These are phyloP conservation scores for Arbutus unedo DNA, from an alignment of 148 eudicot species.

Conservation along the genomic window DNA sequence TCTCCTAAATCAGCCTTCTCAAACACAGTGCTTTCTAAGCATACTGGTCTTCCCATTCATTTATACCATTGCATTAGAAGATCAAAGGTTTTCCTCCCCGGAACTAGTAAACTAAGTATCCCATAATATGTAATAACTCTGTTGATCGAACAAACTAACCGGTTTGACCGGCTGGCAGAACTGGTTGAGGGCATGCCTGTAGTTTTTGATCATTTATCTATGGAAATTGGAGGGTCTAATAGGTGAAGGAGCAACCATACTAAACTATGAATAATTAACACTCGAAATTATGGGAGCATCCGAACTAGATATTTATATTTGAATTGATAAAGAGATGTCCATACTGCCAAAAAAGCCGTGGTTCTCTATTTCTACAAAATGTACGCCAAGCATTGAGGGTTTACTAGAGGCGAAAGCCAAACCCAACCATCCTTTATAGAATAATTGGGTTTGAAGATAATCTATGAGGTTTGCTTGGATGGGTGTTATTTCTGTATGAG, in stretches of 20 bases:
- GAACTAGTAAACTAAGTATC: neutral
- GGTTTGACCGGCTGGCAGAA: neutral
- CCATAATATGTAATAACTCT: neutral
- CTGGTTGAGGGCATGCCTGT: neutral
- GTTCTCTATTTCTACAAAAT: neutral
- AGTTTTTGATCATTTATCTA: neutral
- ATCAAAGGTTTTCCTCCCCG: neutral
- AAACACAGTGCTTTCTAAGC: neutral
- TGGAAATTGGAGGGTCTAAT: neutral
- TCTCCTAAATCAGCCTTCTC: neutral
- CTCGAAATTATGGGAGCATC: too few relatives aligned
- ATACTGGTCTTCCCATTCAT: neutral
- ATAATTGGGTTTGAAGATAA: neutral
- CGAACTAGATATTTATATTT: neutral
- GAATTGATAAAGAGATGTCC: neutral
- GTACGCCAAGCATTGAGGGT: neutral
- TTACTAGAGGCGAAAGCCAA: neutral
- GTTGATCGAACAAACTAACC: neutral
- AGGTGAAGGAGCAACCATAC: neutral
- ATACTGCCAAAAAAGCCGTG: neutral
- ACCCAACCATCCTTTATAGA: neutral
- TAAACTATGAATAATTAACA: neutral
- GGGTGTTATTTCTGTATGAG: neutral
- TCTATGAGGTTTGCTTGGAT: neutral
- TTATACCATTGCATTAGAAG: neutral